Conservation (phyloP, 495 filamentous ascomycete genomes). For the Parmelia sp. region DNA sequence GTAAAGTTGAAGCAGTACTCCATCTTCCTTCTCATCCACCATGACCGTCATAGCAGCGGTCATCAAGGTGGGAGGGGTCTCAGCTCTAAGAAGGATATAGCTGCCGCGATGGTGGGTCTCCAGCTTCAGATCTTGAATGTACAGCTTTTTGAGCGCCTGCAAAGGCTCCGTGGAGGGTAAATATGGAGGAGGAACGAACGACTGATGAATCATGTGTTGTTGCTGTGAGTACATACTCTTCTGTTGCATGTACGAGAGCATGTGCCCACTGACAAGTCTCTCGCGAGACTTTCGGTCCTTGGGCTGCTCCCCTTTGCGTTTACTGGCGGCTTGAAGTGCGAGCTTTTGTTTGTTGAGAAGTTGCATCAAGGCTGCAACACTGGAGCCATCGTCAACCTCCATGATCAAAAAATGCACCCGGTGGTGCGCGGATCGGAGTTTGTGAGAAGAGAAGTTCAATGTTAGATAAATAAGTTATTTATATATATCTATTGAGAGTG, state of each 20-base stretch:
- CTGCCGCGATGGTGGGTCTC: conserved; percentile 48
- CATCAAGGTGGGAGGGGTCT: conserved; percentile 37
- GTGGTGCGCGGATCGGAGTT: too few relatives aligned
- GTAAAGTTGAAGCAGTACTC: conserved; percentile 43
- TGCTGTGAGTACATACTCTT: conserved; percentile 16
- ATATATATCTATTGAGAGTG: too few relatives aligned
- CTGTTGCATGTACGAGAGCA: conserved; percentile 26
- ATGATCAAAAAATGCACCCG: too few relatives aligned
- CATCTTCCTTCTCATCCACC: conserved; percentile 46
- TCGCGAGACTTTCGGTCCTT: conserved; percentile 23
- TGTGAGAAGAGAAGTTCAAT: too few relatives aligned
- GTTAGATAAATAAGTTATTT: too few relatives aligned
- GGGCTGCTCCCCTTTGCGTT: conserved; percentile 22
- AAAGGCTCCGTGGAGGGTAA: conserved; percentile 23
- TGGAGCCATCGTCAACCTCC: conserved; percentile 30
- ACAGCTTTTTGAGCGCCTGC: conserved; percentile 23
- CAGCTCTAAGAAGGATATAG: conserved; percentile 39
- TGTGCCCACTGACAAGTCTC: conserved; percentile 19
- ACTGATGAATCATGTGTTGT: not conserved
- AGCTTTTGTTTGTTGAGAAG: conserved; percentile 21
- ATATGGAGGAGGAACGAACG: conserved; percentile 25
- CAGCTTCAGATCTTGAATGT: conserved; percentile 35
- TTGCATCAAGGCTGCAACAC: conserved; percentile 14
- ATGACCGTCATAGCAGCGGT: conserved; percentile 42
- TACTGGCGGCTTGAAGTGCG: conserved; percentile 22